phyloP scores from a whole-genome alignment of 345 rosid species.

The Citrus glauca region DNA sequence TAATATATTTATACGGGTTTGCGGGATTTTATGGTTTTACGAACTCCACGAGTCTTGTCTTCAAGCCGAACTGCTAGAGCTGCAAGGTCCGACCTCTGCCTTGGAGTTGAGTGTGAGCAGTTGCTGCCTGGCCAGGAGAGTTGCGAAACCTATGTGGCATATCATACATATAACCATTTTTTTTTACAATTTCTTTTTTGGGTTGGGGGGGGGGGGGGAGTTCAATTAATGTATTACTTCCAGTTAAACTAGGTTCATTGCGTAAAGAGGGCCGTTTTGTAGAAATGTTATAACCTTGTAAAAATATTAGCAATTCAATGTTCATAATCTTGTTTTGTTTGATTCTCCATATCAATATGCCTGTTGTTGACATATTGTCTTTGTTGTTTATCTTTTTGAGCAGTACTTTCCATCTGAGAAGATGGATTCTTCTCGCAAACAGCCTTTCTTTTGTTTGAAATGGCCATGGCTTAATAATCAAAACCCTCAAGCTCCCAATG shows the following conservation, averaged over 20 bases:
- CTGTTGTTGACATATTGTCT: background rate
- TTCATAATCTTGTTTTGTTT: background rate
- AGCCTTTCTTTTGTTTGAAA: constrained; percentile 58
- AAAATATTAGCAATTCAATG: background rate
- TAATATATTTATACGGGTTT: background rate
- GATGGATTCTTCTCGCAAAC: constrained; percentile 33
- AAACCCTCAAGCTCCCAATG: constrained; percentile 29
- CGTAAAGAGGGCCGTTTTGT: background rate
- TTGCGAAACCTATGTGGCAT: background rate
- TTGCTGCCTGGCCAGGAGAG: too few relatives aligned
- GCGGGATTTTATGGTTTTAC: background rate
- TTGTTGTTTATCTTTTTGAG: background rate
- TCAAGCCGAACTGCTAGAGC: too few relatives aligned
- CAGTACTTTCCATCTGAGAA: constrained; percentile 4
- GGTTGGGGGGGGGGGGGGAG: too few relatives aligned
- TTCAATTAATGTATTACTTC: background rate
- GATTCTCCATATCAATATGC: background rate
- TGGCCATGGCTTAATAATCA: constrained; percentile 73
- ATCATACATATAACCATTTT: too few relatives aligned
- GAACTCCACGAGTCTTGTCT: background rate
- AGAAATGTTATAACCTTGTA: background rate
- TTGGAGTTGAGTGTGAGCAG: too few relatives aligned
- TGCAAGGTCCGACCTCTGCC: too few relatives aligned
- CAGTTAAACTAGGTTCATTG: background rate
- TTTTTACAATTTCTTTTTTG: background rate